Conservation (phyloP, 192 early-diverging fungal species). For the Dissophora globulifera region DNA sequence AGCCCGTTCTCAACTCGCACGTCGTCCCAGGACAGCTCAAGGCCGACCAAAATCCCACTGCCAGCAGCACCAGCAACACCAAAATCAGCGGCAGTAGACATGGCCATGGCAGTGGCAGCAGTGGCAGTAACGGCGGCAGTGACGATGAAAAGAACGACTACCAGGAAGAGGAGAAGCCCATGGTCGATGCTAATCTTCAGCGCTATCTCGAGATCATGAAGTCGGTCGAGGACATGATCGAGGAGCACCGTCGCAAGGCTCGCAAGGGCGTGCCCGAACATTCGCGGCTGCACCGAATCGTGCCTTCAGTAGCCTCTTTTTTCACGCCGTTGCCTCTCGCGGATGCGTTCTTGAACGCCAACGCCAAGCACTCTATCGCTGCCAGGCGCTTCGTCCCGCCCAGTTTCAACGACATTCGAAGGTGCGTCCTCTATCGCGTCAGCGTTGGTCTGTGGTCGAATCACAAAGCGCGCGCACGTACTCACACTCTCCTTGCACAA, state of each 20-base stretch:
- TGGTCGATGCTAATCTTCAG: conserved; percentile 67
- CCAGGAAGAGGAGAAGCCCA: conserved; percentile 47
- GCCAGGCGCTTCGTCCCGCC: conserved; percentile 87
- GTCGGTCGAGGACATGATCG: conserved; percentile 82
- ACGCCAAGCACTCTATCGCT: conserved; percentile 75
- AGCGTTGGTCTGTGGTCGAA: conserved; percentile 1
- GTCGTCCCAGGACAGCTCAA: background rate
- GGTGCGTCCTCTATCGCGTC: too few species aligned
- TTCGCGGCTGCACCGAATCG: conserved; percentile 80
- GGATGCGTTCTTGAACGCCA: conserved; percentile 75
- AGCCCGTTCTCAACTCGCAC: conserved; percentile 34
- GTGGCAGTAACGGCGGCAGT: background rate
- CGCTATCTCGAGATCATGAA: conserved; percentile 84
- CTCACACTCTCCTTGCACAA: too few species aligned
- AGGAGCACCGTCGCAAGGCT: conserved; percentile 58
- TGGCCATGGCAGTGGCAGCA: conserved; percentile 10
- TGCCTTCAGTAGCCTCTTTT: conserved; percentile 85
- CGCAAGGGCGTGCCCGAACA: conserved; percentile 67
- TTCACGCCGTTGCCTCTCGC: conserved; percentile 85
- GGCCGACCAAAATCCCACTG: conserved; percentile 10
- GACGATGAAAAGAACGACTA: conserved; percentile 39
- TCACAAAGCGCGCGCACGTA: too few species aligned
- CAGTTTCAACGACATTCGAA: conserved; percentile 91
- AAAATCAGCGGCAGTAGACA: too few species aligned
- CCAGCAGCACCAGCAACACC: conserved; percentile 10